These are phyloP conservation scores for Mycena sanguinolenta DNA, from an alignment of 768 basidiomycete species.

Conservation along the genomic window DNA sequence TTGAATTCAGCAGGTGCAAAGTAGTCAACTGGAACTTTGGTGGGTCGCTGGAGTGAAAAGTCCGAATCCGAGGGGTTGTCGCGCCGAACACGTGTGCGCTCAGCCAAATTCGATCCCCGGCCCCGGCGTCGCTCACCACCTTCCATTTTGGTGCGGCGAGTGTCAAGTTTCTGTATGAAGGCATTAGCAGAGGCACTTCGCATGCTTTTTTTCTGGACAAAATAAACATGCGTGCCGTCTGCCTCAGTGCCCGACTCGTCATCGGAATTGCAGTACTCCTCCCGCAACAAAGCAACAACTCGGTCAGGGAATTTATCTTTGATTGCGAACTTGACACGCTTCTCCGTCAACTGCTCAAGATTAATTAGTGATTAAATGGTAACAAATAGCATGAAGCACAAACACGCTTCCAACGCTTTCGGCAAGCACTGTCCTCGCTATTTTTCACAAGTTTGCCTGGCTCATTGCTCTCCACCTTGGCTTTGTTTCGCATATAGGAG, in stretches of 20 bases:
- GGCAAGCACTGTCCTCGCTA: not conserved
- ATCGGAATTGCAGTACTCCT: constrained; percentile 9
- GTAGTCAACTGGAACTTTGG: constrained; percentile 41
- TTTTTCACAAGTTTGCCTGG: not conserved
- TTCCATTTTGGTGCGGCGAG: not conserved
- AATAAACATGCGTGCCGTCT: not conserved
- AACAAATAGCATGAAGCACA: not conserved
- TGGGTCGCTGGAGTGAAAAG: constrained; percentile 17
- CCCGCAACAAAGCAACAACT: not conserved
- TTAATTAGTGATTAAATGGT: too few relatives aligned
- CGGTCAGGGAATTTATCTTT: constrained; percentile 9
- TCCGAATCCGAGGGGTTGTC: too few relatives aligned
- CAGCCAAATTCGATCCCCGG: too few relatives aligned
- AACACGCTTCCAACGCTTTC: not conserved
- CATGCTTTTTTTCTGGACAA: not conserved
- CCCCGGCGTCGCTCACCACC: too few relatives aligned
- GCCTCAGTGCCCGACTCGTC: constrained; percentile 8
- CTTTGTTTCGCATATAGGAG: not conserved
- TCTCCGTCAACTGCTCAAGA: not conserved
- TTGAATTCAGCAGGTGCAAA: constrained; percentile 44
- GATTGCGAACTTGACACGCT: not conserved
- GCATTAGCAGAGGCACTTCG: constrained; percentile 2
- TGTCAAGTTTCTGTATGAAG: constrained; percentile 1
- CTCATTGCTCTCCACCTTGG: not conserved
- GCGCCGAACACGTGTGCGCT: too few relatives aligned